Conservation (phyloP, 1,139 yeast species). For the Magnusiomyces ingens region DNA sequence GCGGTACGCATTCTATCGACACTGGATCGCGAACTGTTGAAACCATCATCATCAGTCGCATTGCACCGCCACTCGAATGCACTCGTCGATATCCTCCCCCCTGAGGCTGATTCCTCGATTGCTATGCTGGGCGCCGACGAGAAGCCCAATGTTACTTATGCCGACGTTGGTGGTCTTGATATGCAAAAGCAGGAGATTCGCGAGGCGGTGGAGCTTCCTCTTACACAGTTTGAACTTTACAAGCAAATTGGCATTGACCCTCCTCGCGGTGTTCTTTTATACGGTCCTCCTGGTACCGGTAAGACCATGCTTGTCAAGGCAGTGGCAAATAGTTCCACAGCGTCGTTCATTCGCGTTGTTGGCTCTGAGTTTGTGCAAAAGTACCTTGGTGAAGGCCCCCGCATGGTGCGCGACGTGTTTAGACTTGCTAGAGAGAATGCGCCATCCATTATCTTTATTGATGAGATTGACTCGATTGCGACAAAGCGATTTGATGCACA, state of each 20-base stretch:
- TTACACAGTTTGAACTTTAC: constrained; percentile 92
- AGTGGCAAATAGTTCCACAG: constrained; percentile 94
- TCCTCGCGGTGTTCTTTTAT: constrained; percentile 92
- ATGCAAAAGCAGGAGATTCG: constrained; percentile 98
- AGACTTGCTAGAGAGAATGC: constrained; percentile 95
- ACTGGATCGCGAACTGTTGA: constrained; percentile 85
- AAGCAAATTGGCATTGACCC: constrained; percentile 98
- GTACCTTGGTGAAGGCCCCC: constrained; percentile 97
- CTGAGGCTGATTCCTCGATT: constrained; percentile 96
- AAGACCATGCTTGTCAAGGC: constrained; percentile 99
- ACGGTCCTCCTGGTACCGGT: constrained; percentile 99
- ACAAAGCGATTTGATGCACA: constrained; percentile 99
- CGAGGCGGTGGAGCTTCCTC: constrained; percentile 96
- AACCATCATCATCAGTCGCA: constrained; percentile 94
- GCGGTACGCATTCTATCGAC: constrained; percentile 94
- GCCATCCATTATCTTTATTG: constrained; percentile 93
- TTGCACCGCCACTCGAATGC: constrained; percentile 98
- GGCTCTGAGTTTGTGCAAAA: constrained; percentile 98
- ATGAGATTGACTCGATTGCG: constrained; percentile 98
- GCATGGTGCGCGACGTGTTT: constrained; percentile 98
- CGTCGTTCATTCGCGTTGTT: constrained; percentile 91
- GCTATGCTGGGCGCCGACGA: constrained; percentile 93
- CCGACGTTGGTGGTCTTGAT: constrained; percentile 97
- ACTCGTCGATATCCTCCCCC: constrained; percentile 92
- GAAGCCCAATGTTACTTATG: constrained; percentile 74